Conservation (phyloP, 225 moss, liverwort and hornwort species). For the Physcomitrium patens region DNA sequence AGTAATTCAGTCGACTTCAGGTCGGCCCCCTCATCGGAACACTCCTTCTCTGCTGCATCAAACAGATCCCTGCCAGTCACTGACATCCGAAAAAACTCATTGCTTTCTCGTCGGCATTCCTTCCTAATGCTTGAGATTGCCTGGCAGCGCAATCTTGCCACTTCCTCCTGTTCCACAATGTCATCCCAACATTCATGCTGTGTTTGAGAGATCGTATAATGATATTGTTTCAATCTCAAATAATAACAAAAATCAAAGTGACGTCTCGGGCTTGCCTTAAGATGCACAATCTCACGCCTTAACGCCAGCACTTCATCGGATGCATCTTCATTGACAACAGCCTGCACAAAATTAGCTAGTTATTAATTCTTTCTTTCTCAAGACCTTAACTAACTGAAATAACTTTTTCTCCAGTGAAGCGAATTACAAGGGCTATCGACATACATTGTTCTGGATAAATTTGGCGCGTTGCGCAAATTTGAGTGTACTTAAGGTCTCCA, state of each 20-base stretch:
- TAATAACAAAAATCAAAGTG: background rate
- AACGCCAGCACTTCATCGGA: slow-evolving; percentile 53
- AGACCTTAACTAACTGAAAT: background rate
- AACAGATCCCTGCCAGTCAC: slow-evolving; percentile 44
- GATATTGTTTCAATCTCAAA: slow-evolving; percentile 16
- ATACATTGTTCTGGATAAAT: slow-evolving; percentile 71
- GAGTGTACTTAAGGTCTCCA: slow-evolving; percentile 70
- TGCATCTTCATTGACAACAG: slow-evolving; percentile 69
- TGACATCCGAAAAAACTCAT: slow-evolving; percentile 55
- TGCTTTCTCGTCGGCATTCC: slow-evolving; percentile 60
- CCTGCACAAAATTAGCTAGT: slow-evolving; percentile 27
- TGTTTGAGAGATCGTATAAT: slow-evolving; percentile 45
- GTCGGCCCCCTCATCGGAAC: slow-evolving; percentile 34
- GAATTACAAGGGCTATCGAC: background rate
- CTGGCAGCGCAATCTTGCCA: slow-evolving; percentile 67
- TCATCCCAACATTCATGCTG: slow-evolving; percentile 50
- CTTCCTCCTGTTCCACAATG: slow-evolving; percentile 68
- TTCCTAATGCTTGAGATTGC: slow-evolving; percentile 64
- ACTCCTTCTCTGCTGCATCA: slow-evolving; percentile 42
- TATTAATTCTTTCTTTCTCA: background rate
- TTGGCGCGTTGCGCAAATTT: slow-evolving; percentile 77
- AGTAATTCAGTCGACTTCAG: slow-evolving; percentile 54
- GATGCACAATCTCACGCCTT: slow-evolving; percentile 57
- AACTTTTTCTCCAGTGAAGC: background rate
- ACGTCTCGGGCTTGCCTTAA: slow-evolving; percentile 49